Percentiles rank a stretch among this genome's conserved stretches.
These are phyloP conservation scores for Buxus sempervirens DNA, from an alignment of 164 flowering plant species.

Conservation along the genomic window DNA sequence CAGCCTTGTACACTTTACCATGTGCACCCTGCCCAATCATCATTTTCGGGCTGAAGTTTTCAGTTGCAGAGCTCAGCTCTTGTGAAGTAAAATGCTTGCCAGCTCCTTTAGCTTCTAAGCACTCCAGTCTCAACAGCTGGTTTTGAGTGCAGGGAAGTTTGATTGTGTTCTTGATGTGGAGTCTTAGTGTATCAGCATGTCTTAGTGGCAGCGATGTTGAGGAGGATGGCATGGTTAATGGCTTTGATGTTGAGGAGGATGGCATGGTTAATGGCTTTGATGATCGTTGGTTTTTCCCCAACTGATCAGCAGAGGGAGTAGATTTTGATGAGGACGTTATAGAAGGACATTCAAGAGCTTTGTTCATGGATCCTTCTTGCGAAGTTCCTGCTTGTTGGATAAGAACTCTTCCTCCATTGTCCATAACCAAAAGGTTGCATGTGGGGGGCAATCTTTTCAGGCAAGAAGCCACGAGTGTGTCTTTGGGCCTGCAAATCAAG, in stretches of 20 bases:
- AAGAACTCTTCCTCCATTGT: conserved; percentile 31
- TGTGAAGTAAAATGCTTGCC: conserved; percentile 25
- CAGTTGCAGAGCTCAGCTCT: conserved; percentile 31
- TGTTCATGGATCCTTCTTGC: conserved; percentile 32
- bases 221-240: conserved; percentile 24
- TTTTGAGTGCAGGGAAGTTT: conserved; percentile 12
- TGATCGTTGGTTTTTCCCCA: conserved; percentile 3
- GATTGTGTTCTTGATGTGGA: background rate
- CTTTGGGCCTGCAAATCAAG: conserved; percentile 28
- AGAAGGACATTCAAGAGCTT: conserved; percentile 8
- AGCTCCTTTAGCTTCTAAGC: conserved; percentile 22
- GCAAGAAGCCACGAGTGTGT: conserved; percentile 21
- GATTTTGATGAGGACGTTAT: conserved; percentile 6
- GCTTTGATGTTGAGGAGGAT: conserved; percentile 24
- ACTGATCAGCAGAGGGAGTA: background rate
- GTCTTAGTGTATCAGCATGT: background rate
- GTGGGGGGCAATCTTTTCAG: conserved; percentile 38
- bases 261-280: conserved; percentile 24
- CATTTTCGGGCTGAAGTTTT: conserved; percentile 29
- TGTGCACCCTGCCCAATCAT: conserved; percentile 34
- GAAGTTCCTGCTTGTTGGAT: conserved; percentile 31
- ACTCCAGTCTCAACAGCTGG: conserved; percentile 23
- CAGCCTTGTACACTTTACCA: conserved; percentile 32
- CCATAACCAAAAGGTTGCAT: conserved; percentile 39
- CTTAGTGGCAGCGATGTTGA: conserved; percentile 18